Percentiles rank a stretch among this genome's conserved stretches.
Conservation (phyloP, 2,329 filamentous ascomycete species). For the Alternaria gansuensis region DNA sequence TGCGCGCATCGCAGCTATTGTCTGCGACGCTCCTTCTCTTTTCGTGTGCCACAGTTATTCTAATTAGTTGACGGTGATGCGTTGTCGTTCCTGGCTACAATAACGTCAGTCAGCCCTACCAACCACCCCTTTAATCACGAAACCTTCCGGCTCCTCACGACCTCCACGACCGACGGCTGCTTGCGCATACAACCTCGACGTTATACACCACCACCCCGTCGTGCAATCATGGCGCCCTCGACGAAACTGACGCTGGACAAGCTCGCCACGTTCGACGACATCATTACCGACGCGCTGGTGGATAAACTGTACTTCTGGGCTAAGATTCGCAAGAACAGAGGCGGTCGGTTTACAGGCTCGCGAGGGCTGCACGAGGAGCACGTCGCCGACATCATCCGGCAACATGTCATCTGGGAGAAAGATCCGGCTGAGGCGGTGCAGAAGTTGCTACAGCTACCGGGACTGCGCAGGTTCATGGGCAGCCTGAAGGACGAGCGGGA, state of each 20-base stretch:
- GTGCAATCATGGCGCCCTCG: conserved; percentile 57
- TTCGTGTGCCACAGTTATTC: conserved; percentile 21
- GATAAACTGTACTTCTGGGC: conserved; percentile 98
- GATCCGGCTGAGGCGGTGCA: conserved; percentile 75
- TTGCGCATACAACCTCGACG: conserved; percentile 1
- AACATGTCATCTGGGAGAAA: conserved; percentile 76
- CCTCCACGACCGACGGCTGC: not conserved
- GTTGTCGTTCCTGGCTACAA: conserved; percentile 19
- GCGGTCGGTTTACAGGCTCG: conserved; percentile 81
- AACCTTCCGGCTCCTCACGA: conserved; percentile 9
- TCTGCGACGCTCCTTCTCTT: conserved; percentile 39
- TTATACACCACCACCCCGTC: not conserved
- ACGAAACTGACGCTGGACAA: conserved; percentile 85
- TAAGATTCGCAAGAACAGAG: conserved; percentile 90
- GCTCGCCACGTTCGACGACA: conserved; percentile 92
- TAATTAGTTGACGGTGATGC: conserved; percentile 31
- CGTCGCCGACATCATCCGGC: conserved; percentile 67
- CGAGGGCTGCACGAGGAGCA: conserved; percentile 77
- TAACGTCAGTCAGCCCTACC: conserved; percentile 41
- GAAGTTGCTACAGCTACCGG: conserved; percentile 75
- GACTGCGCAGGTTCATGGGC: conserved; percentile 74
- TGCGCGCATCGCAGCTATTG: conserved; percentile 22
- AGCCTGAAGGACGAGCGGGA: conserved; percentile 77
- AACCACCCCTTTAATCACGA: conserved; percentile 23
- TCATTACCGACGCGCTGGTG: conserved; percentile 91